Evolutionary conservation across 2,329 filamentous ascomycete species (phyloP).

Genomic region (Coniella lustricola): DNA sequence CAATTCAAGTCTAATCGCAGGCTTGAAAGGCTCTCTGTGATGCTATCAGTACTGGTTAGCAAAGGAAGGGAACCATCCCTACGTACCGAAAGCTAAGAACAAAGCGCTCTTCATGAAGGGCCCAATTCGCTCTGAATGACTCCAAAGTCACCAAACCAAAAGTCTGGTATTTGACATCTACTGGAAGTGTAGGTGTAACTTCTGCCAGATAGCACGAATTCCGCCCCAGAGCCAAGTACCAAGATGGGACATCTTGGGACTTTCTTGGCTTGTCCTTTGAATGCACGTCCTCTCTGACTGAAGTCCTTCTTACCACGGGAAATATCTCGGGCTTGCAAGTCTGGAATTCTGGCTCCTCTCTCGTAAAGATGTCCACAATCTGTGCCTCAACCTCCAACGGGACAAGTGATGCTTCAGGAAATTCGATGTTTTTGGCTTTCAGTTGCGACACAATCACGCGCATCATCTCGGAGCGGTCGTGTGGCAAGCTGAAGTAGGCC

Average conservation of each 20-base stretch:
- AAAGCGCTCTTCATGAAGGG: conserved; percentile 48
- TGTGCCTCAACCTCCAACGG: conserved; percentile 40
- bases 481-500: conserved; percentile 41
- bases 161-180: conserved; percentile 41
- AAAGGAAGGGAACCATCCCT: not conserved
- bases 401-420: conserved; percentile 31
- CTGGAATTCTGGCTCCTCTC: conserved; percentile 33
- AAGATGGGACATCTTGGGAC: conserved; percentile 41
- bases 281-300: conserved; percentile 27
- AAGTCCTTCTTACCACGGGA: conserved; percentile 43
- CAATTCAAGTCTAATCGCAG: conserved; percentile 32
- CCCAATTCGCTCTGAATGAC: conserved; percentile 43
- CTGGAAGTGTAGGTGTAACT: conserved; percentile 38
- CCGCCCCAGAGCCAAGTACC: conserved; percentile 47
- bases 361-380: conserved; percentile 39
- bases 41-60: not conserved
- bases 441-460: conserved; percentile 34
- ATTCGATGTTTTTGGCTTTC: conserved; percentile 28
- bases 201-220: conserved; percentile 47
- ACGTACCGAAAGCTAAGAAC: conserved; percentile 44
- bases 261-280: conserved; percentile 39
- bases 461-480: conserved; percentile 44
- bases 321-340: conserved; percentile 38
- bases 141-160: conserved; percentile 48
- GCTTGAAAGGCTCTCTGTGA: conserved; percentile 25